These are phyloP conservation scores for Didymella exigua DNA, from an alignment of 2,329 filamentous ascomycete genomes.

Conservation along the genomic window DNA sequence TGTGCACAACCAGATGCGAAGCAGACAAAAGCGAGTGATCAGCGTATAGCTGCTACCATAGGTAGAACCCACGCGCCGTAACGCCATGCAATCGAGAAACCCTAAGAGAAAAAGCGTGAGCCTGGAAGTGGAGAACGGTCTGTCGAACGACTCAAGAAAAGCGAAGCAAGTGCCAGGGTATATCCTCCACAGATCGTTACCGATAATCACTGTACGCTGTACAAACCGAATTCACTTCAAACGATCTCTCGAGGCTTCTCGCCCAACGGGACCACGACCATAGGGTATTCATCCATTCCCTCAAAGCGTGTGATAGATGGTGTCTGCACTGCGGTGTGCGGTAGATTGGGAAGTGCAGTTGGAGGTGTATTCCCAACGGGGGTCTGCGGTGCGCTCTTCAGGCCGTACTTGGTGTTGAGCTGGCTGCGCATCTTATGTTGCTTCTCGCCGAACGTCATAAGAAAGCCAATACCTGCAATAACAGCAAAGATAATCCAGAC, in stretches of 20 bases:
- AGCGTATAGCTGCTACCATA: conserved; percentile 15
- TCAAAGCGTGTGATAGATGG: neutral
- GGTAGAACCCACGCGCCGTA: neutral
- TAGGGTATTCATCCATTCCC: neutral
- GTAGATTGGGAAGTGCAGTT: neutral
- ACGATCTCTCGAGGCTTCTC: neutral
- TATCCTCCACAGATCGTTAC: conserved; percentile 4
- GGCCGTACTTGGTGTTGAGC: conserved; percentile 50
- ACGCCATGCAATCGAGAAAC: neutral
- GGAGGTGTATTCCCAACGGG: neutral
- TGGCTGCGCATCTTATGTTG: conserved; percentile 47
- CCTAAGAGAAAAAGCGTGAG: neutral
- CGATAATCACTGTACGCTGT: neutral
- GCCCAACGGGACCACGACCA: neutral
- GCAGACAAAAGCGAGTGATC: neutral
- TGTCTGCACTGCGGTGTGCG: neutral
- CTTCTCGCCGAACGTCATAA: conserved; percentile 44
- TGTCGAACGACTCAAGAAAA: neutral
- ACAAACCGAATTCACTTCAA: neutral
- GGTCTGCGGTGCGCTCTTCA: conserved; percentile 34
- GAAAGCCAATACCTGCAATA: conserved; percentile 42
- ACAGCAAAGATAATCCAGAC: conserved; percentile 49
- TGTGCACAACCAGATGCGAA: neutral
- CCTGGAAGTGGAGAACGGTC: neutral
- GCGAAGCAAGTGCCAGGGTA: neutral